phyloP scores from a whole-genome alignment of 176 grass and related monocot species.

The Oryza glumipatula region DNA sequence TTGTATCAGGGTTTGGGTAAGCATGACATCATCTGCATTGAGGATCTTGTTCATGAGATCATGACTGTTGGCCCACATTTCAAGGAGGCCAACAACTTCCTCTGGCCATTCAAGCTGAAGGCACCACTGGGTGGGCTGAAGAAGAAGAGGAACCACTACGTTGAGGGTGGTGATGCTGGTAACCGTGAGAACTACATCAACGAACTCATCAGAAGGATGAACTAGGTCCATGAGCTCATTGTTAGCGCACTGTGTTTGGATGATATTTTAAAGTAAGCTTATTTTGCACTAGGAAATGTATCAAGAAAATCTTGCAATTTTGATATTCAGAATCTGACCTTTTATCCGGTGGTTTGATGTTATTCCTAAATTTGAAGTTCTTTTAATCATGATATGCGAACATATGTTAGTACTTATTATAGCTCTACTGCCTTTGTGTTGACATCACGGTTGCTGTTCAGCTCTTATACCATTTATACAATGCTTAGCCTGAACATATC shows the following conservation, averaged over 20 bases:
- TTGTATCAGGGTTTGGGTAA: conserved; percentile 63
- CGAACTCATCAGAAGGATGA: conserved; percentile 91
- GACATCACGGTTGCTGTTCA: too few relatives aligned
- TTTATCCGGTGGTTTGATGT: not conserved
- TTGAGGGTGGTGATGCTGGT: conserved; percentile 89
- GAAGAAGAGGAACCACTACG: conserved; percentile 93
- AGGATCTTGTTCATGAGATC: conserved; percentile 93
- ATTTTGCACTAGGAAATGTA: conserved; percentile 36
- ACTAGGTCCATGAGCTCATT: conserved; percentile 30
- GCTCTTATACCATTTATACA: too few relatives aligned
- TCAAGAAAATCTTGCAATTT: conserved; percentile 49
- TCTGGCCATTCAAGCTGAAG: conserved; percentile 92
- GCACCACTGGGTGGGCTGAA: conserved; percentile 74
- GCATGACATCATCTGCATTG: conserved; percentile 74
- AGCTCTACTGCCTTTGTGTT: too few relatives aligned
- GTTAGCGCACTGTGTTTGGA: not conserved
- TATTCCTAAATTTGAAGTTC: not conserved
- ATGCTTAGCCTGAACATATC: too few relatives aligned
- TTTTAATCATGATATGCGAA: not conserved
- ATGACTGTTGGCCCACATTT: conserved; percentile 85
- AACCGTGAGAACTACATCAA: conserved; percentile 94
- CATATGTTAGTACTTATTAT: not conserved
- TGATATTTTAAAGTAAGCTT: conserved; percentile 6
- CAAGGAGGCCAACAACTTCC: conserved; percentile 96
- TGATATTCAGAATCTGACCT: conserved; percentile 33